Evolutionary conservation across 331 rosid genomes (phyloP), one percentile per base, ranked within the genome.

Genomic region (Malus hybrid): DNA sequence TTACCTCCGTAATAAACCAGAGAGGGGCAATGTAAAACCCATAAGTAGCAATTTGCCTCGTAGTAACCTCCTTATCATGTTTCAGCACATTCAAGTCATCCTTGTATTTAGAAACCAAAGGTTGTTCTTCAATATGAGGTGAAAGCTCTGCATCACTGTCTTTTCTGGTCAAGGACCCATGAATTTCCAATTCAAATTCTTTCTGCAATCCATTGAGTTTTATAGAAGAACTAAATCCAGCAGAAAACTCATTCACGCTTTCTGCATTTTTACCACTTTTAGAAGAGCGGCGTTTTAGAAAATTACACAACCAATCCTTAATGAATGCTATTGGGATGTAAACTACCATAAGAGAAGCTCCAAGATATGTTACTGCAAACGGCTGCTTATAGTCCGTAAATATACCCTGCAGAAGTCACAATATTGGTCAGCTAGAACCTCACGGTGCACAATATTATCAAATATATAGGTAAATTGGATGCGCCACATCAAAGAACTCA

Each of bases 321-420:
- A 92, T 73, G 86, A 89, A 90, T 56, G 98, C 93, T 90, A 95
- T 63, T 78, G 99, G 99, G 80, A 95, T 92, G 90, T 92, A 95
- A 77, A 95, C 93, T 88, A 95, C 97, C 97, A 95, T 83, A 79
- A 95, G 98, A 72, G 98, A 95, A 83, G 97, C 99, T 86, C 99
- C 99, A 29, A 95, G 99, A 82, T 95, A 95, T 27, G 99, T 95
- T 83, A 95, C 88, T 4, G 96, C 99, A 83, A 95, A 95, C 55
- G 99, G 99, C 86, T 92, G 98, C 90, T 89, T 92, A 81, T 95
- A 95, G 83, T 84, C 89, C 66, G 80, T 50, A 80, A 85, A 94
- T 80, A 92, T 95, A 83, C 31, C 96, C 98, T 95, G 94, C 46
- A 42, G 59, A 83, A 61, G 15, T 44, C 50, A 80, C 63, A 65